Percentiles rank a stretch among this genome's conserved stretches.
Evolutionary conservation across 2,329 filamentous ascomycete genomes (phyloP).

Genomic region (Curvularia eragrostidis): DNA sequence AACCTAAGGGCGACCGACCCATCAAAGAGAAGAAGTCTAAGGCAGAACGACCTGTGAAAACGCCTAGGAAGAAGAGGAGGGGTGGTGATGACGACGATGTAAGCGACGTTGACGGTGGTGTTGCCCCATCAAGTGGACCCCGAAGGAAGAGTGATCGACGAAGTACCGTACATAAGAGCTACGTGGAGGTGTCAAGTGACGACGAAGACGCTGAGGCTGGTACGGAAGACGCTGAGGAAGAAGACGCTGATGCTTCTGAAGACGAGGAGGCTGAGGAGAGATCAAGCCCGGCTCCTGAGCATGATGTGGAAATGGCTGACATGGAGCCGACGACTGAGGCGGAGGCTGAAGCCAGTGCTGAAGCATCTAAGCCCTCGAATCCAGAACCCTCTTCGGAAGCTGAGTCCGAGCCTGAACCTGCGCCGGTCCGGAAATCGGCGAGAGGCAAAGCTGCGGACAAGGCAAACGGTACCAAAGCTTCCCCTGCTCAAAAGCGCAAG

Average conservation of each 20-base stretch:
- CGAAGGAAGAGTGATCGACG: constrained; percentile 53
- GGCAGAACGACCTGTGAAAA: constrained; percentile 43
- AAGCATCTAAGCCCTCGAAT: constrained; percentile 23
- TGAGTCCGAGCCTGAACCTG: constrained; percentile 21
- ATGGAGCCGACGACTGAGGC: constrained; percentile 14
- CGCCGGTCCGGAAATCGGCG: constrained; percentile 24
- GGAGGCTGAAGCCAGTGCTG: constrained; percentile 17
- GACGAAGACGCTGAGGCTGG: constrained; percentile 49
- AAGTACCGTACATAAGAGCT: constrained; percentile 51
- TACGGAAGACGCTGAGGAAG: constrained; percentile 33
- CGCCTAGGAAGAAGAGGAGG: constrained; percentile 47
- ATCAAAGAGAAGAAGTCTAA: constrained; percentile 44
- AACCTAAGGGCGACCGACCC: constrained; percentile 39
- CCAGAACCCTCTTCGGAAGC: constrained; percentile 27
- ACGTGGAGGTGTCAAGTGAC: constrained; percentile 54
- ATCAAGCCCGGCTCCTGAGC: constrained; percentile 25
- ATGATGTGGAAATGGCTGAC: constrained; percentile 44
- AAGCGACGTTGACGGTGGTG: constrained; percentile 35
- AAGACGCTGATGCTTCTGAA: constrained; percentile 25
- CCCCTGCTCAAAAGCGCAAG: constrained; percentile 29
- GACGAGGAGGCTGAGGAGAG: constrained; percentile 23
- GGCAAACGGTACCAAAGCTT: constrained; percentile 28
- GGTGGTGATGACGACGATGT: constrained; percentile 43
- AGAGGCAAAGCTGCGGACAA: constrained; percentile 26
- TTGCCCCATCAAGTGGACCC: constrained; percentile 49